Percentiles rank a stretch among this genome's conserved stretches.
Evolutionary conservation across 495 filamentous ascomycete species (phyloP).

Genomic region (Trichocladium uniseriatum): DNA sequence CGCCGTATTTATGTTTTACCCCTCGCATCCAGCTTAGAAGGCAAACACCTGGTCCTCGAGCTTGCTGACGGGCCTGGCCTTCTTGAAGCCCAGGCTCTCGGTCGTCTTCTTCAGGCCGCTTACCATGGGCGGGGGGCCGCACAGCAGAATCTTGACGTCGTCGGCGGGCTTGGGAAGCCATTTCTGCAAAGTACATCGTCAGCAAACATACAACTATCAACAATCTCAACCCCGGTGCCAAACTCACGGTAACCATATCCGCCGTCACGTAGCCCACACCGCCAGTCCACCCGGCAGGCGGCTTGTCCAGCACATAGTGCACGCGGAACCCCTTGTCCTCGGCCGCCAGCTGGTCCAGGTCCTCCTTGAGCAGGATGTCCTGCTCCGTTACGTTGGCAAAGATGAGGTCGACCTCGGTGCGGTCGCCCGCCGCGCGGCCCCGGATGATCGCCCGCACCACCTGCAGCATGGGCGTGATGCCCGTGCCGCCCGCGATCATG

Average conservation of each 20-base stretch:
- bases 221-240: too few relatives aligned
- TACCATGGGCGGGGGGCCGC: slow-evolving; percentile 94
- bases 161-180: slow-evolving; percentile 70
- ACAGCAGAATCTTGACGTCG: slow-evolving; percentile 93
- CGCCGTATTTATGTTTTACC: not conserved
- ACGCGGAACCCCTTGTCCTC: slow-evolving; percentile 74
- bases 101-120: slow-evolving; percentile 94
- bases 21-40: slow-evolving; percentile 51
- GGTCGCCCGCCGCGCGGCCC: slow-evolving; percentile 68
- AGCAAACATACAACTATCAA: too few relatives aligned
- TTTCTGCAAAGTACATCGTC: slow-evolving; percentile 34
- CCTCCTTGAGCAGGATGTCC: slow-evolving; percentile 87
- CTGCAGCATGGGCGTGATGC: slow-evolving; percentile 97
- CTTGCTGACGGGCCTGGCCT: slow-evolving; percentile 91
- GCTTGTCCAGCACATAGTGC: slow-evolving; percentile 94
- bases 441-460: slow-evolving; percentile 83
- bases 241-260: slow-evolving; percentile 84
- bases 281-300: slow-evolving; percentile 79
- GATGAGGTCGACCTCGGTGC: slow-evolving; percentile 82
- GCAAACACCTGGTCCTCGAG: slow-evolving; percentile 96
- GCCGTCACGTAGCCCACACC: slow-evolving; percentile 88
- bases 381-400: slow-evolving; percentile 92
- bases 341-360: slow-evolving; percentile 67
- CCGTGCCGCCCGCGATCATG: slow-evolving; percentile 96
- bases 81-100: slow-evolving; percentile 78